Percentiles rank a stretch among this genome's conserved stretches.
Evolutionary conservation across 495 filamentous ascomycete genomes (phyloP).

Genomic region (Acidomyces sp.): DNA sequence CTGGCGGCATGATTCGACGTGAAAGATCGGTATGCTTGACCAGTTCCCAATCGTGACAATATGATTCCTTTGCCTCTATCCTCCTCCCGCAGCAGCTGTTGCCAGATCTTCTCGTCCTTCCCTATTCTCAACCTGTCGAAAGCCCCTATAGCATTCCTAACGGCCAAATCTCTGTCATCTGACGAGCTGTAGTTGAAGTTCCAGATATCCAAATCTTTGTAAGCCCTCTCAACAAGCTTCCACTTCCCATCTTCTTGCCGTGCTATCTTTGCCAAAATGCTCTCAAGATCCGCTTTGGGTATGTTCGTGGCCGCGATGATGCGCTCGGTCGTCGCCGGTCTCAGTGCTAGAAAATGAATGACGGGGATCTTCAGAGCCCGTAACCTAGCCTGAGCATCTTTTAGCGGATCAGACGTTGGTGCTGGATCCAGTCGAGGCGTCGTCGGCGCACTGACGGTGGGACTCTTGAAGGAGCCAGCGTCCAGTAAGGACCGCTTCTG

Average conservation of each 20-base stretch:
- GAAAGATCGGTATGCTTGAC: conserved; percentile 30
- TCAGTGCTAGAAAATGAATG: conserved; percentile 27
- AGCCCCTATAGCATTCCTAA: conserved; percentile 69
- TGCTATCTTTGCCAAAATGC: conserved; percentile 25
- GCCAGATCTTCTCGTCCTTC: conserved; percentile 63
- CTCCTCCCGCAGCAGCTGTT: conserved; percentile 56
- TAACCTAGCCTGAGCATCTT: conserved; percentile 15
- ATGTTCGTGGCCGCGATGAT: conserved; percentile 20
- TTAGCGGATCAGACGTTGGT: conserved; percentile 21
- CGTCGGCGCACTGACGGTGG: conserved; percentile 1
- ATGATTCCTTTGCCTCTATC: conserved; percentile 71
- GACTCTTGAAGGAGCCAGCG: conserved; percentile 1
- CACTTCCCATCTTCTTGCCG: conserved; percentile 24
- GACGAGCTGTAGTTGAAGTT: conserved; percentile 53
- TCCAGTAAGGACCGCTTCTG: not conserved
- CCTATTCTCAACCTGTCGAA: conserved; percentile 71
- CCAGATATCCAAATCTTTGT: conserved; percentile 75
- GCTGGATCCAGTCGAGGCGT: conserved; percentile 3
- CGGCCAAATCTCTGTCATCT: conserved; percentile 61
- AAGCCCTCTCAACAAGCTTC: conserved; percentile 44
- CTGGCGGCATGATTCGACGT: conserved; percentile 25
- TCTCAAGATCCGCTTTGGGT: conserved; percentile 19
- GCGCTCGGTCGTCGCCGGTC: conserved; percentile 13
- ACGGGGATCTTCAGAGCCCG: conserved; percentile 22
- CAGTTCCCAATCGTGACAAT: conserved; percentile 59